Base-by-base conservation (phyloP, 371 early-diverging fungal genomes). In the Syncephalis fuscata region DNA sequence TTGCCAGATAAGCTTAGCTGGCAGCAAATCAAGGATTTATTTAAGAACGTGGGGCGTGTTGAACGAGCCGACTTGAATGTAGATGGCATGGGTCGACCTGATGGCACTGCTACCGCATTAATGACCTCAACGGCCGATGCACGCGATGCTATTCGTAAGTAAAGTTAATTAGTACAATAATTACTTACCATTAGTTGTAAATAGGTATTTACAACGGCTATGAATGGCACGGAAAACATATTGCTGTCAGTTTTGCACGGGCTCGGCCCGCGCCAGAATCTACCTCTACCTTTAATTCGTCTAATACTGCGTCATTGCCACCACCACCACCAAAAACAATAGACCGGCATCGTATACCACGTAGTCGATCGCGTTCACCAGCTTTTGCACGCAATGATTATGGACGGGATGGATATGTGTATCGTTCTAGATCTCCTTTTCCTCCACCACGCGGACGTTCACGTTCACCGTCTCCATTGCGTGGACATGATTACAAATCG, bases 11-110 rank as follows among this genome's bases (percentile, higher is more conserved):
- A 73, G 8, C 72, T 79, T 42, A 72, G 72, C 45, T 82, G 82
- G 82, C 81, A 80, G 57, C 82, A 82, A 47, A 48, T 84, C 57
- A 84, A 84, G 51, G 85, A 82, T 53, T 54, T 80, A 26, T 84
- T 82, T 61, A 66, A 80, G 41, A 68, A 70, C 7, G 44, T 41
- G 48, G 51, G 52, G n/a, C 52, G 40, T 39, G 70, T 81, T 23
- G 54, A 68, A 7, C 66, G 80, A 14, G 82, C 83, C 1, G 83
- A 85, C 59, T 67, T 85, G 19, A 57, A 70, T 38, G 65, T 67
- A 48, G 74, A 66, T n/a, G 63, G 64, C 2, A 75, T 75, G 32
- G 53, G 68, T 24, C 64, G 80, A 21, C 73, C 82, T 20, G 78
- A 73, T 48, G 85, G 85, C 19, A 64, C 67, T 8, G 85, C 83